Conservation (phyloP, 2,329 filamentous ascomycete species). For the Cryphonectria carpinicola region DNA sequence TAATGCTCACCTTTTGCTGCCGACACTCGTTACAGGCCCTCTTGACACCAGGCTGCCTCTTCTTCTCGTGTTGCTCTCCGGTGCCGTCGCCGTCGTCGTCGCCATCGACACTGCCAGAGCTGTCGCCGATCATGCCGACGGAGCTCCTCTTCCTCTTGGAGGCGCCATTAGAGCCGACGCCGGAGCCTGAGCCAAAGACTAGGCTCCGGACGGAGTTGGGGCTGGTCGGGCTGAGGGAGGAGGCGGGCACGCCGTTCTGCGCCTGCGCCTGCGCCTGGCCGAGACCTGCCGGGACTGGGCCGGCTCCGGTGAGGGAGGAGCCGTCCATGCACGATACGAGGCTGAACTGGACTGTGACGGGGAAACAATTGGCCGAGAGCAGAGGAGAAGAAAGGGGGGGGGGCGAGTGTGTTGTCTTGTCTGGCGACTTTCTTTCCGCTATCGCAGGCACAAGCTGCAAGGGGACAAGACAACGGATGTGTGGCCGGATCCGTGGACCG, state of each 20-base stretch:
- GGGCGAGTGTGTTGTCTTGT: constrained; percentile 9
- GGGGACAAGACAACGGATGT: constrained; percentile 10
- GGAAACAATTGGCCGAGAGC: constrained; percentile 11
- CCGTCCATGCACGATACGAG: constrained; percentile 40
- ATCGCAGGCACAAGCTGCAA: constrained; percentile 8
- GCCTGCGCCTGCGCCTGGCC: constrained; percentile 18
- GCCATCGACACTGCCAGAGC: constrained; percentile 61
- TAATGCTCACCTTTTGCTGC: constrained; percentile 77
- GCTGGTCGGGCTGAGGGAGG: constrained; percentile 55
- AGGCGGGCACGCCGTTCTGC: constrained; percentile 23
- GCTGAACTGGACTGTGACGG: constrained; percentile 9
- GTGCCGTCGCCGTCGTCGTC: constrained; percentile 63
- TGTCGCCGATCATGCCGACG: constrained; percentile 53
- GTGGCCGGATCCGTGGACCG: background rate
- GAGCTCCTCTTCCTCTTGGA: constrained; percentile 65
- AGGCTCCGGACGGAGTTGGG: constrained; percentile 54
- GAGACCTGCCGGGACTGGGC: constrained; percentile 33
- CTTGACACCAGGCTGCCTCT: constrained; percentile 72
- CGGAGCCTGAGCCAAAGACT: constrained; percentile 31
- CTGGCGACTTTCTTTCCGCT: constrained; percentile 10
- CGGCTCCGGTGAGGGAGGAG: constrained; percentile 40
- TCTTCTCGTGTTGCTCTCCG: constrained; percentile 58
- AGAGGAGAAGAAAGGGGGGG: background rate
- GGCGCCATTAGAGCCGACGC: constrained; percentile 46
- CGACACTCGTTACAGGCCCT: constrained; percentile 84